Evolutionary conservation across 768 basidiomycete genomes (phyloP).

Genomic region (Suillus hirtellus): DNA sequence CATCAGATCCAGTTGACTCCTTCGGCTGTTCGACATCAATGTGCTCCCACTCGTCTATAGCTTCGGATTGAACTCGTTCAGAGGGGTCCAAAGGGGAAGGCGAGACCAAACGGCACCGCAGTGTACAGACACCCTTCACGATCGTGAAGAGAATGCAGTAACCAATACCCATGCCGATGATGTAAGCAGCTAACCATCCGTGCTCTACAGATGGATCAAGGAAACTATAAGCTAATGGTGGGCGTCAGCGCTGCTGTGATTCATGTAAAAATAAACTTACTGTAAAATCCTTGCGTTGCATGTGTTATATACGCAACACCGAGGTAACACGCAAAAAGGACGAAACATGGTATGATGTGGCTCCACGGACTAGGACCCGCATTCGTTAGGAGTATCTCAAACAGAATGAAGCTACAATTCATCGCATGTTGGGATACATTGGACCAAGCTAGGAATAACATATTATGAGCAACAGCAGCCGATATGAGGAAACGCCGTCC

Average conservation of each 20-base stretch:
- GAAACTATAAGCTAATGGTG: slow-evolving; percentile 59
- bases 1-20: slow-evolving; percentile 17
- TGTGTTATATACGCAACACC: slow-evolving; percentile 69
- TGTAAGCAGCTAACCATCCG: slow-evolving; percentile 55
- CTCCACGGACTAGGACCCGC: slow-evolving; percentile 53
- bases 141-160: slow-evolving; percentile 53
- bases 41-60: slow-evolving; percentile 48
- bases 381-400: slow-evolving; percentile 60
- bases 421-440: slow-evolving; percentile 63
- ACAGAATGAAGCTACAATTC: slow-evolving; percentile 55
- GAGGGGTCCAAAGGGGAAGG: slow-evolving; percentile 12
- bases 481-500: slow-evolving; percentile 17
- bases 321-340: slow-evolving; percentile 57
- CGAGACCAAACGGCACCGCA: slow-evolving; percentile 39
- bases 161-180: slow-evolving; percentile 57
- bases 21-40: slow-evolving; percentile 29
- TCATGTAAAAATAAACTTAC: slow-evolving; percentile 39
- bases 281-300: slow-evolving; percentile 61
- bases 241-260: slow-evolving; percentile 10
- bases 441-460: slow-evolving; percentile 46
- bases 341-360: slow-evolving; percentile 44
- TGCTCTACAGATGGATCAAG: slow-evolving; percentile 51
- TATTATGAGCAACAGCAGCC: slow-evolving; percentile 9
- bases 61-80: slow-evolving; percentile 21
- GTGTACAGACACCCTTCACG: slow-evolving; percentile 41